These are phyloP conservation scores for Hortiboletus rubellus DNA, from an alignment of 1,284 basidiomycete species.

Conservation along the genomic window DNA sequence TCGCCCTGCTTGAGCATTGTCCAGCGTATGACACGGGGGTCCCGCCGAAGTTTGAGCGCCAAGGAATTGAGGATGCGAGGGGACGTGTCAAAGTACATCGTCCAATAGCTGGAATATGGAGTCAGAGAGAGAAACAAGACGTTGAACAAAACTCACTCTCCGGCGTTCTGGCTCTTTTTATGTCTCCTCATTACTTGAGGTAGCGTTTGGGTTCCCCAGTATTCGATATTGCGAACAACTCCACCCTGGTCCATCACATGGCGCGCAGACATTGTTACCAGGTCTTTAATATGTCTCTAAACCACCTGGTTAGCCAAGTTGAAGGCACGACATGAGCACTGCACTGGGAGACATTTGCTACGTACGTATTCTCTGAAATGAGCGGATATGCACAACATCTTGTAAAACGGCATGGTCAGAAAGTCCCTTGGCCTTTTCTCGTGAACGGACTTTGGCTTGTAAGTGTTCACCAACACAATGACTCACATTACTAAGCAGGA, in stretches of 20 bases:
- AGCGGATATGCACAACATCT: conserved; percentile 74
- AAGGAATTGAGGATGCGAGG: conserved; percentile 67
- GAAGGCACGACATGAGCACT: not conserved
- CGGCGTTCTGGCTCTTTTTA: conserved; percentile 59
- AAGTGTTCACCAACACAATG: not conserved
- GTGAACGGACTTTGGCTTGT: not conserved
- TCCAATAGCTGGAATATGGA: conserved; percentile 72
- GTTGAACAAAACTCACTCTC: conserved; percentile 65
- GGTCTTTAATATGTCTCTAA: conserved; percentile 74
- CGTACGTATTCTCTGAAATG: conserved; percentile 74
- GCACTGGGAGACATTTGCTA: not conserved
- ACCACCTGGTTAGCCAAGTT: conserved; percentile 1
- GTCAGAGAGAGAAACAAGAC: conserved; percentile 11
- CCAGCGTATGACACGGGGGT: conserved; percentile 82
- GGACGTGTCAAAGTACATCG: conserved; percentile 85
- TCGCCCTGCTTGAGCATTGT: conserved; percentile 81
- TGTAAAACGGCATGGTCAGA: conserved; percentile 72
- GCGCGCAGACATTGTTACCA: conserved; percentile 72
- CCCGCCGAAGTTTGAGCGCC: conserved; percentile 66
- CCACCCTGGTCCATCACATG: conserved; percentile 79
- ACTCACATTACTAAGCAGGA: conserved; percentile 9
- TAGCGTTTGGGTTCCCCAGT: conserved; percentile 70
- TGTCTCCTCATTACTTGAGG: conserved; percentile 79
- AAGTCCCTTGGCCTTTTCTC: not conserved
- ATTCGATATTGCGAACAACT: conserved; percentile 76